A percentile compares a stretch with the other conserved stretches of the same genome.
phyloP scores from a whole-genome alignment of 768 basidiomycete species.

The Panellus pusillus region DNA sequence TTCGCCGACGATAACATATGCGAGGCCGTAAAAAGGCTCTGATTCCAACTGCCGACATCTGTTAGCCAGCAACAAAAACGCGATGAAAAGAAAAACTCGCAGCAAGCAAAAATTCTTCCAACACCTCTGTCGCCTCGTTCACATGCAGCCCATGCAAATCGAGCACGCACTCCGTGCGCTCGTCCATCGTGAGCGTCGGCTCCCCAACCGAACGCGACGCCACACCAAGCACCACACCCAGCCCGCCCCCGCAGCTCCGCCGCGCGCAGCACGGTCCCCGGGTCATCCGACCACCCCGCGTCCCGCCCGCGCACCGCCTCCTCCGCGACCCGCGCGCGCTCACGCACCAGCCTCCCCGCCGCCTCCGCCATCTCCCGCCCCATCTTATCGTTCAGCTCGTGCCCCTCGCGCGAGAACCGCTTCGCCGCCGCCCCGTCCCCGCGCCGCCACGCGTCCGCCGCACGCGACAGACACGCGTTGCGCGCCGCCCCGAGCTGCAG shows the following conservation, averaged over 20 bases:
- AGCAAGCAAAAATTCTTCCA: conserved; percentile 85
- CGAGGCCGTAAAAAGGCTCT: conserved; percentile 86
- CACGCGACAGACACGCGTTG: conserved; percentile 91
- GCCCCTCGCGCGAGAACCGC: conserved; percentile 90
- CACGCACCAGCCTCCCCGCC: conserved; percentile 80
- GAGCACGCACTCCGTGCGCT: conserved; percentile 84
- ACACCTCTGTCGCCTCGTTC: conserved; percentile 87
- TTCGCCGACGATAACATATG: conserved; percentile 90
- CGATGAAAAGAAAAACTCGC: conserved; percentile 55
- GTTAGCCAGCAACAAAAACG: conserved; percentile 1
- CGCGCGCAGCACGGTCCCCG: conserved; percentile 74
- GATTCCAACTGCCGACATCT: conserved; percentile 63
- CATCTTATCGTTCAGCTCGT: conserved; percentile 93
- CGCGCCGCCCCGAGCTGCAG: conserved; percentile 91
- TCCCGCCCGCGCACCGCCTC: conserved; percentile 74
- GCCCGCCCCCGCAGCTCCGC: conserved; percentile 71
- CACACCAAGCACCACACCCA: conserved; percentile 89
- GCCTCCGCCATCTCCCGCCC: conserved; percentile 80
- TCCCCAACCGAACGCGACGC: conserved; percentile 60
- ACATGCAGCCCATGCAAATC: conserved; percentile 95
- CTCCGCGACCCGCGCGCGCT: conserved; percentile 74
- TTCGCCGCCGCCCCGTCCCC: conserved; percentile 97
- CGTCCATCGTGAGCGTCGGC: conserved; percentile 68
- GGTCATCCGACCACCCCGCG: conserved; percentile 79
- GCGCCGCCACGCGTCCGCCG: conserved; percentile 93